These are phyloP conservation scores for Ceraceosorus bombacis DNA, from an alignment of 1,284 basidiomycete genomes.

Conservation along the genomic window DNA sequence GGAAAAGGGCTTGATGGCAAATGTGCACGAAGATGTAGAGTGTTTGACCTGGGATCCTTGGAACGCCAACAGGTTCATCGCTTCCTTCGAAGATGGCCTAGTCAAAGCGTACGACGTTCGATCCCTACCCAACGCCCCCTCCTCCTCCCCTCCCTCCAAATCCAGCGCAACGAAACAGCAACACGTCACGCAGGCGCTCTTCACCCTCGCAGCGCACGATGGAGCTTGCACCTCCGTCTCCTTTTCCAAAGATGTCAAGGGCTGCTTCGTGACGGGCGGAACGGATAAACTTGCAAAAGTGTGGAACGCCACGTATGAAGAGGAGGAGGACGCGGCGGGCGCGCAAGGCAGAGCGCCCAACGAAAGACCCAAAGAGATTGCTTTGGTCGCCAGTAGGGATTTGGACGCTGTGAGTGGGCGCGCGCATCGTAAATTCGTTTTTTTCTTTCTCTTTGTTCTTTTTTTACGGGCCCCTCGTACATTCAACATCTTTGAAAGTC, in stretches of 20 bases:
- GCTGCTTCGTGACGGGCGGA: conserved; percentile 85
- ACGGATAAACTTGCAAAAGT: conserved; percentile 75
- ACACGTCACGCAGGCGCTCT: conserved; percentile 53
- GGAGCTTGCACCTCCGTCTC: conserved; percentile 87
- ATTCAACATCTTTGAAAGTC: neutral
- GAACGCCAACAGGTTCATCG: conserved; percentile 78
- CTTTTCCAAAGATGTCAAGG: conserved; percentile 80
- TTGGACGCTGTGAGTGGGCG: conserved; percentile 59
- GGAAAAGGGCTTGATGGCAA: conserved; percentile 58
- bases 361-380: conserved; percentile 54
- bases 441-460: no score
- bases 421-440: no score
- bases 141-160: no score
- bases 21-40: conserved; percentile 84
- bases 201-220: conserved; percentile 88
- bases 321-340: conserved; percentile 43
- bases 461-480: no score
- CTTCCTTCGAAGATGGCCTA: conserved; percentile 51
- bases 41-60: conserved; percentile 92
- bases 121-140: no score
- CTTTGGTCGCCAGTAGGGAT: conserved; percentile 78
- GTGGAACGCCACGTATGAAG: conserved; percentile 70
- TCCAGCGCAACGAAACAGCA: conserved; percentile 53
- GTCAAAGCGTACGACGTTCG: conserved; percentile 55
- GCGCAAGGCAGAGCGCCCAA: conserved; percentile 1